These are phyloP conservation scores for Mycena rebaudengoi DNA, from an alignment of 768 basidiomycete species.

Conservation along the genomic window DNA sequence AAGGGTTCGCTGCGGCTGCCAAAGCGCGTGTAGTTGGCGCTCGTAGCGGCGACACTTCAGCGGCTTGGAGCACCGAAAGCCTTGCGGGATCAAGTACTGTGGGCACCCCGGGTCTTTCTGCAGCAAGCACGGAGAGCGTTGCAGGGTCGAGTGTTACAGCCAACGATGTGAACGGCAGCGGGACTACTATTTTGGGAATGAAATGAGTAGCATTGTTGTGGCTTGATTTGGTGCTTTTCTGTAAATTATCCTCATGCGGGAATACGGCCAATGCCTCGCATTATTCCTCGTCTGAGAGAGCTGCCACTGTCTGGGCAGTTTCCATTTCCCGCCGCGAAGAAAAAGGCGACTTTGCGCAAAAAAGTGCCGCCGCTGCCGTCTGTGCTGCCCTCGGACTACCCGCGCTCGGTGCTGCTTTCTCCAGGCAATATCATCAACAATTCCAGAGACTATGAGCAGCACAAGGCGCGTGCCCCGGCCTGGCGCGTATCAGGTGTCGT, in stretches of 20 bases:
- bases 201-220: too few relatives aligned
- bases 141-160: too few relatives aligned
- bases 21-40: too few relatives aligned
- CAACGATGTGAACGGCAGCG: too few relatives aligned
- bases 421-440: conserved; percentile 62
- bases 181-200: too few relatives aligned
- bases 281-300: conserved; percentile 70
- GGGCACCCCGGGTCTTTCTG: too few relatives aligned
- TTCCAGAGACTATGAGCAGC: conserved; percentile 55
- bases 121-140: too few relatives aligned
- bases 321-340: conserved; percentile 2
- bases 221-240: too few relatives aligned
- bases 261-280: conserved; percentile 85
- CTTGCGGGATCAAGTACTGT: too few relatives aligned
- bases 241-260: too few relatives aligned
- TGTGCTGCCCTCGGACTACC: conserved; percentile 53
- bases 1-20: conserved; percentile 23
- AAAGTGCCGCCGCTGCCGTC: conserved; percentile 48
- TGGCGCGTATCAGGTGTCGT: conserved; percentile 41
- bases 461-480: conserved; percentile 67
- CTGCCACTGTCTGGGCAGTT: conserved; percentile 35
- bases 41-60: too few relatives aligned
- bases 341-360: conserved; percentile 36
- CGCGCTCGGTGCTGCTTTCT: conserved; percentile 70
- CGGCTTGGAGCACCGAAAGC: too few relatives aligned